phyloP scores from a whole-genome alignment of 345 rosid genomes.

The Reutealis trisperma region DNA sequence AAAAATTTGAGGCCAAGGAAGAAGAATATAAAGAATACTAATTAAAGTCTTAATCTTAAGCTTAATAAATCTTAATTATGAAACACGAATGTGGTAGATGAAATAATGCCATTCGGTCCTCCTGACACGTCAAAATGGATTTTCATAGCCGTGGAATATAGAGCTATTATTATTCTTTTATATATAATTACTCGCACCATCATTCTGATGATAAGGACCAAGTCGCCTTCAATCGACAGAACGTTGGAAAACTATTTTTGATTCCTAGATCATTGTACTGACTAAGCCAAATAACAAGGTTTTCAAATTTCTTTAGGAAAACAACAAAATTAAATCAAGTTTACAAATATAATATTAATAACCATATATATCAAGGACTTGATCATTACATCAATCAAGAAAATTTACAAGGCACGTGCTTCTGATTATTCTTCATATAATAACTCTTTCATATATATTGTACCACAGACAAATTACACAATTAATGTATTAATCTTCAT shows the following conservation, averaged over 20 bases:
- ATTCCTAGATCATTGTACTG: constrained; percentile 14
- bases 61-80: background rate
- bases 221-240: constrained; percentile 33
- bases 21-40: background rate
- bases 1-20: no score
- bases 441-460: no score
- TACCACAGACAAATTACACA: no score
- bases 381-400: constrained; percentile 2
- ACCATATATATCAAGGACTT: no score
- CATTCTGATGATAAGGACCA: constrained; percentile 36
- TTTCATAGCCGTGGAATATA: background rate
- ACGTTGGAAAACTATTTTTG: background rate
- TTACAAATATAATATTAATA: no score
- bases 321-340: background rate
- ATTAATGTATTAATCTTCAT: background rate
- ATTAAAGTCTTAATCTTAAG: no score
- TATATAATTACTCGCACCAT: background rate
- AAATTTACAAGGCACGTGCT: constrained; percentile 14
- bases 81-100: background rate
- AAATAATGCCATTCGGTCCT: background rate
- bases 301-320: background rate
- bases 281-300: background rate
- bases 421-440: constrained; percentile 13
- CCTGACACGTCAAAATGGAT: background rate
- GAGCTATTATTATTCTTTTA: background rate